A percentile compares a stretch with the other conserved stretches of the same genome.
Conservation (phyloP, 805 yeast genomes). For the Kodamaea fukazawae region DNA sequence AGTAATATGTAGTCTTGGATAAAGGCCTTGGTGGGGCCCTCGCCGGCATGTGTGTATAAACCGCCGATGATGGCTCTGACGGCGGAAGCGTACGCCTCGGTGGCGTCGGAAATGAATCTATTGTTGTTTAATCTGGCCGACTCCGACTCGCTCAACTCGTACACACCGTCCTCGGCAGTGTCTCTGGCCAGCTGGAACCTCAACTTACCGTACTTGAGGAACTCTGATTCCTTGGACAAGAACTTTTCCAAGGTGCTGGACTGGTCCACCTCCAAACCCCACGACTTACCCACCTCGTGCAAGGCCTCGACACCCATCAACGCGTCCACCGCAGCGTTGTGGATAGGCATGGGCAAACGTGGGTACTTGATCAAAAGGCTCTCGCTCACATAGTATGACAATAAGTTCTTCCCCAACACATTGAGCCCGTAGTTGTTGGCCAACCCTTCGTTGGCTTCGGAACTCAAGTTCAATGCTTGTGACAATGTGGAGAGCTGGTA, state of each 20-base stretch:
- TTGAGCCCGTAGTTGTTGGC: constrained; percentile 78
- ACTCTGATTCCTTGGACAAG: constrained; percentile 65
- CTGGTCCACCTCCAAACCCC: constrained; percentile 88
- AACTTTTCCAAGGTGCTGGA: constrained; percentile 62
- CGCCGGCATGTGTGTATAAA: constrained; percentile 70
- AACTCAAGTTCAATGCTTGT: constrained; percentile 67
- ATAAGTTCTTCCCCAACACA: constrained; percentile 75
- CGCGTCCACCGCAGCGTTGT: constrained; percentile 72
- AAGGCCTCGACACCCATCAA: constrained; percentile 68
- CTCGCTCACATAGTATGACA: constrained; percentile 75
- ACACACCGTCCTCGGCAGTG: constrained; percentile 49
- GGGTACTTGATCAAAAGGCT: constrained; percentile 76
- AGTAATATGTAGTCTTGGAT: constrained; percentile 74
- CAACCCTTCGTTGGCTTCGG: constrained; percentile 39
- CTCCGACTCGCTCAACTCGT: constrained; percentile 32
- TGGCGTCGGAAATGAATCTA: constrained; percentile 34
- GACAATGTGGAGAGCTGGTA: constrained; percentile 70
- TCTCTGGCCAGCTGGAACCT: constrained; percentile 42
- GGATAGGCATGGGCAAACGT: constrained; percentile 78
- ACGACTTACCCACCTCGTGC: constrained; percentile 61
- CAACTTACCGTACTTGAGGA: constrained; percentile 67
- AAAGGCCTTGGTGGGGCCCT: constrained; percentile 61
- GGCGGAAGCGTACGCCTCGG: constrained; percentile 58
- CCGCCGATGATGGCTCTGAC: constrained; percentile 86
- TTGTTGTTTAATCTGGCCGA: constrained; percentile 15